Evolutionary conservation across 2,329 filamentous ascomycete genomes (phyloP).

Genomic region (Diaporthe sp.): DNA sequence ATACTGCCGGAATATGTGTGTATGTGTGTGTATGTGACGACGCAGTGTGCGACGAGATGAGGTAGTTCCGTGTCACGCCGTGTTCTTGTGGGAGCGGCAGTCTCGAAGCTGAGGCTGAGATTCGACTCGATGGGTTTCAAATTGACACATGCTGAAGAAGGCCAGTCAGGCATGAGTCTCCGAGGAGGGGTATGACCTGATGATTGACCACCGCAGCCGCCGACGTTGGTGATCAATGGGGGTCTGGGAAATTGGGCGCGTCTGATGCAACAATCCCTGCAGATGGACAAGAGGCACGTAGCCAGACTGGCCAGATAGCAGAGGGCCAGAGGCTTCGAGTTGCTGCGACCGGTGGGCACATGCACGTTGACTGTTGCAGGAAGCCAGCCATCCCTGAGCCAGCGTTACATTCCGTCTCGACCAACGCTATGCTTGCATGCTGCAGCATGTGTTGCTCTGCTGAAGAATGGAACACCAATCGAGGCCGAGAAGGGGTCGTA

Average conservation of each 20-base stretch:
- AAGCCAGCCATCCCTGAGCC: constrained; percentile 16
- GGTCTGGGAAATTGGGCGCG: constrained; percentile 32
- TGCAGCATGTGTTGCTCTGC: neutral
- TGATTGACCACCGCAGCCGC: constrained; percentile 29
- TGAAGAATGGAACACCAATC: constrained; percentile 13
- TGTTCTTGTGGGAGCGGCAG: constrained; percentile 10
- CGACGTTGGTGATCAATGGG: constrained; percentile 24
- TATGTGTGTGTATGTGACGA: constrained; percentile 11
- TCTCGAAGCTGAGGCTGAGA: constrained; percentile 29
- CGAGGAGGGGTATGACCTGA: constrained; percentile 23
- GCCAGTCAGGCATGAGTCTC: neutral
- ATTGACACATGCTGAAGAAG: constrained; percentile 20
- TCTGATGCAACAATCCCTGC: constrained; percentile 23
- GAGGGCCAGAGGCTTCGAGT: constrained; percentile 2
- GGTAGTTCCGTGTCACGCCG: constrained; percentile 10
- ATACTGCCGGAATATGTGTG: neutral
- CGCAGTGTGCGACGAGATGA: constrained; percentile 1
- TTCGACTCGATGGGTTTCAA: constrained; percentile 21
- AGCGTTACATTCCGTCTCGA: constrained; percentile 29
- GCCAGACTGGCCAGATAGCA: neutral
- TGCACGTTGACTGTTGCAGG: constrained; percentile 17
- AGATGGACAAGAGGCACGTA: neutral
- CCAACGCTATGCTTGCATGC: constrained; percentile 26
- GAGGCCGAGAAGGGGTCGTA: neutral
- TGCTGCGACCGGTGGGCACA: constrained; percentile 30